These are phyloP conservation scores for Pseudonitzschia pungens DNA, from an alignment of 108 stramenopile genomes.

Conservation along the genomic window DNA sequence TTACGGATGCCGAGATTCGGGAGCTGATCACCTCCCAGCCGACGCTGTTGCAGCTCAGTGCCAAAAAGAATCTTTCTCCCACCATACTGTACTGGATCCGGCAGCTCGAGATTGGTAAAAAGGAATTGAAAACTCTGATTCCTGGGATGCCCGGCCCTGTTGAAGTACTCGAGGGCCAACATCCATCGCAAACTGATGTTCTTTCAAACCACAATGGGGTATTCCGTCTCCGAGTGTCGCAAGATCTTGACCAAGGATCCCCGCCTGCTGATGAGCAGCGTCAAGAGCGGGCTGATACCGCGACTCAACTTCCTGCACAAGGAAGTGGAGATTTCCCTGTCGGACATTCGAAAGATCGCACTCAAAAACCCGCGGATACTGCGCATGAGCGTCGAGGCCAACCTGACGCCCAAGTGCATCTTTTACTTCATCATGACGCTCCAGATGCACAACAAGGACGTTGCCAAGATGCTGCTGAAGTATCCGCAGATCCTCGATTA, in stretches of 20 bases:
- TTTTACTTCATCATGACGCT: conserved; percentile 75
- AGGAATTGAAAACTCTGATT: conserved; percentile 56
- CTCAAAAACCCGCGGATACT: conserved; percentile 64
- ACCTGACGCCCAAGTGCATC: conserved; percentile 72
- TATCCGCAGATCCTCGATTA: conserved; percentile 78
- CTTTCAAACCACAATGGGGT: conserved; percentile 62
- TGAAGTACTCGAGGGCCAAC: conserved; percentile 63
- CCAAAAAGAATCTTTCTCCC: conserved; percentile 62
- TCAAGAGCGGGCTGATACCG: conserved; percentile 64
- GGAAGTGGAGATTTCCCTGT: conserved; percentile 55
- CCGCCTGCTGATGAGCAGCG: conserved; percentile 51
- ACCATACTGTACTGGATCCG: conserved; percentile 61
- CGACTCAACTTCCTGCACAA: conserved; percentile 54
- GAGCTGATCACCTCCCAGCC: conserved; percentile 55
- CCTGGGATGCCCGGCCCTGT: conserved; percentile 56
- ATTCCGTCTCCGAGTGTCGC: conserved; percentile 44
- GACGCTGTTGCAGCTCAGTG: conserved; percentile 59
- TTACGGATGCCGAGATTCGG: conserved; percentile 66
- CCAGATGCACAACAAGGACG: conserved; percentile 49
- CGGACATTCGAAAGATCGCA: conserved; percentile 52
- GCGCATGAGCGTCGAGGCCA: conserved; percentile 66
- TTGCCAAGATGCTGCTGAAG: conserved; percentile 52
- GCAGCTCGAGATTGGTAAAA: conserved; percentile 52
- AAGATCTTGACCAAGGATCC: conserved; percentile 57
- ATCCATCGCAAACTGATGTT: conserved; percentile 59